Evolutionary conservation across 139 green algal species (phyloP), one percentile per base, ranked within the genome.

Genomic region (Micromonas pusilla): DNA sequence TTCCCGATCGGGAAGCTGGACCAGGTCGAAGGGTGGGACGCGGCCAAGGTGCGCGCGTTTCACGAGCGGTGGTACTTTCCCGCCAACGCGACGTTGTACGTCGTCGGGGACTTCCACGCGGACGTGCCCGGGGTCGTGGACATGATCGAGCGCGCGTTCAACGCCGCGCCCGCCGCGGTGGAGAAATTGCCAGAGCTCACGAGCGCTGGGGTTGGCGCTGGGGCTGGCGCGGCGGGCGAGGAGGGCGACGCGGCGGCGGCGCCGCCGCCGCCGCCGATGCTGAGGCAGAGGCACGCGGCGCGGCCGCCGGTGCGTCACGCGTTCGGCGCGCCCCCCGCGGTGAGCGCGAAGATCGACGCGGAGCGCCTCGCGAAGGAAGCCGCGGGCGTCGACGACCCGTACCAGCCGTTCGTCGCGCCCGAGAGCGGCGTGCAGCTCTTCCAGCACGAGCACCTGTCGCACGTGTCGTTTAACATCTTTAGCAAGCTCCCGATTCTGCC

Each of bases 1-100:
- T 99, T 98, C 86, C 95, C 95, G 45, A 99, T 99, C 81, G 95
- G 95, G 68, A 93, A 93, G 79, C 93, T 88, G 52, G 93, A 98
- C 70, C 88, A 91, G 86, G 92, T 99, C 31, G 88, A 94, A 82
- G 72, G 81, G 70, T 98, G 96, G 94, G 36, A 85, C 3, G 76
- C 86, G 9, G 80, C 89, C 6, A 79, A 85, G 70, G 84, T 99
- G 76, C 80, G 88, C 37, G 72, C 72, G 3, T 99, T 97, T 83
- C 97, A 96, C 92, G n/a, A 84, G 45, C 88, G 89, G 57, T 96
- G 93, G 85, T 97, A 98, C 89, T 98, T 96, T 81, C 95, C 95
- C 1, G 92, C 87, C 60, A 99, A 99, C 84, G 91, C 91, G n/a
- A 98, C 95, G 30, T 86, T 99, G 21, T 97, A 96, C 77, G 79